Evolutionary conservation across 306 rosid species (phyloP), one percentile per base, ranked within the genome.

Genomic region (Prunus davidiana): DNA sequence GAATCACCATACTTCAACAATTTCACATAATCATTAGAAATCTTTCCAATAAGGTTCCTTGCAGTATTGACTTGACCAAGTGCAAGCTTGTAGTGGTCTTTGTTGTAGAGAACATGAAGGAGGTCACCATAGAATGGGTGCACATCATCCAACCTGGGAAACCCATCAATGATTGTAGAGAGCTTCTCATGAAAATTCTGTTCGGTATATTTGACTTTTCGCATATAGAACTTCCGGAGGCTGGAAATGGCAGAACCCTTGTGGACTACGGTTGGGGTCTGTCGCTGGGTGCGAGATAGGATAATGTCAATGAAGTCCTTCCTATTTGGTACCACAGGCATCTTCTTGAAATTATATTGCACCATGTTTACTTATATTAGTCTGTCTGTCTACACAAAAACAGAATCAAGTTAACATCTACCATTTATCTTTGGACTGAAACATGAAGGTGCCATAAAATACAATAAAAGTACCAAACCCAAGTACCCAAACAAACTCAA

Each of bases 31-130:
- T 91, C 98, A 15, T 88, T 93, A 0, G 92, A 82, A 65, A 93
- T 91, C 84, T 91, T 91, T 38, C 93, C 77, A 54, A 91, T 93
- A 60, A 87, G 89, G 45, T 91, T 93, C 83, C 97, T 89, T 46
- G 97, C 98, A 64, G 97, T 89, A 73, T 91, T 91, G 76, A 93
- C 45, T 77, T 93, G 97, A n/a, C 97, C 98, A 73, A 93, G 97
- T 0, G 96, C 98, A 77, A 93, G 98, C 90, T 93, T 93, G 86
- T 91, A 91, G 77, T 93, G 98, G 72, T 91, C 98, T 74, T 91
- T 93, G 79, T 93, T 91, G 83, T 93, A 93, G 22, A 93, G 92
- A 50, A 93, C 97, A 55, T 91, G 97, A 32, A 93, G 96, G 19
- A 93, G 91, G 65, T 93, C 98, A 0, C 97, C 96, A 41, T 93